Base-by-base conservation (phyloP, 768 basidiomycete genomes). In the Phaeotremella skinneri region DNA sequence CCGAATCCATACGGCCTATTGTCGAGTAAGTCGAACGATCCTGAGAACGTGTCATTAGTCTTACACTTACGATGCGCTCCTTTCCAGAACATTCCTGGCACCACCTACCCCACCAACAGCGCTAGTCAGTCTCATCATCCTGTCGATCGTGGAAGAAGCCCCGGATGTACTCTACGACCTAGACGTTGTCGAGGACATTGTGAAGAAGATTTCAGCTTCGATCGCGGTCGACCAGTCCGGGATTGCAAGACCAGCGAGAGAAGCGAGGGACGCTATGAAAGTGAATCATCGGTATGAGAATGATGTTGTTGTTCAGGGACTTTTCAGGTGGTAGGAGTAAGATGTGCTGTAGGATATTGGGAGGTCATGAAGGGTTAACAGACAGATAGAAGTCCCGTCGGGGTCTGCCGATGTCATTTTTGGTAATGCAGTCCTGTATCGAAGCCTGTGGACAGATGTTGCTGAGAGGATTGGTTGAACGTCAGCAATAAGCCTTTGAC, bases 221-320 rank as follows among this genome's bases (percentile, higher is more conserved):
- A 82, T 83, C 0, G 84, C 81, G 2, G 85, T 81, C 60, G 89
- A 91, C 42, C 83, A 83, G 32, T 84, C 88, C 2, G 80, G 82
- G 20, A 84, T 93, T 42, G 82, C 88, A 9, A 81, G 90, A 47
- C 90, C 90, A 0, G 87, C 90, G 5, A 80, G 91, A 43, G 90
- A 93, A 70, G 87, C 91, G 2, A 81, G 86, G 61, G 71, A 70
- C 17, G 59, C 66, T 16, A 61, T 93, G 31, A 78, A 70, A 63
- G 43, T 23, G 56, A 43, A 72, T 73, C 39, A 68, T 68, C 76
- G 76, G 39, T 80, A 66, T 60, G 54, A 66, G 7, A 74, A 75
- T 31, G 80, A 80, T 60, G 68, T 72, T 17, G 59, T 56, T 20
- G 70, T 80, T 5, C 72, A 73, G 53, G 63, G 66, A 4, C 29